Evolutionary conservation across 2,329 filamentous ascomycete species (phyloP).

Genomic region (Chalaropsis ovoidea): DNA sequence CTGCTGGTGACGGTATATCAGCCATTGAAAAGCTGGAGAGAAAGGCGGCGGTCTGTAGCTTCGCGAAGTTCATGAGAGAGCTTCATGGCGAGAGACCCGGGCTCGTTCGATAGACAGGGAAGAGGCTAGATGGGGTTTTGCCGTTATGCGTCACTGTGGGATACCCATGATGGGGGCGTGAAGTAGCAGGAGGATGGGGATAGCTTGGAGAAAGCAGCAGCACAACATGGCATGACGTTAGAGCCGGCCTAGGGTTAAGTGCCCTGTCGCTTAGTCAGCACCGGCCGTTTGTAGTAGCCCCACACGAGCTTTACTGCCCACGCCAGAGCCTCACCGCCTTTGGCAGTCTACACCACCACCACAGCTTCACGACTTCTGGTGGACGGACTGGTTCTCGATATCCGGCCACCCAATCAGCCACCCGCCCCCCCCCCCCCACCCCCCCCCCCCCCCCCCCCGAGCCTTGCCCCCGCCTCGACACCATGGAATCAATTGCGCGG

Average conservation of each 20-base stretch:
- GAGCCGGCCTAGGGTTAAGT: slow-evolving; percentile 13
- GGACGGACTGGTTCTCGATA: no score
- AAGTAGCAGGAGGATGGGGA: neutral
- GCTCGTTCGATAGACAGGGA: neutral
- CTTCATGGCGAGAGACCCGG: slow-evolving; percentile 2
- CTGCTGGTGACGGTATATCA: neutral
- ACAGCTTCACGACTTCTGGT: neutral
- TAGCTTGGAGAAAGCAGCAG: neutral
- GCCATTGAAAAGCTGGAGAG: slow-evolving; percentile 2
- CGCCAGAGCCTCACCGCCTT: slow-evolving; percentile 4
- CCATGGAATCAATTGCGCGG: slow-evolving; percentile 90
- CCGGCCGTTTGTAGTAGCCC: neutral
- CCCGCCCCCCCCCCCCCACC: neutral
- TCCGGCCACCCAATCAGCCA: neutral
- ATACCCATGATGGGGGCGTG: neutral
- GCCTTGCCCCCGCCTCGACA: no score
- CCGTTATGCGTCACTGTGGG: no score
- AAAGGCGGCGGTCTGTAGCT: neutral
- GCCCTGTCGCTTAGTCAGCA: slow-evolving; percentile 12
- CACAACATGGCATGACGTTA: slow-evolving; percentile 1
- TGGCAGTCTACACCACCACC: neutral
- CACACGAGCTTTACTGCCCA: slow-evolving; percentile 13
- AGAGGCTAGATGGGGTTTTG: neutral
- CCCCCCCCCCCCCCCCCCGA: neutral
- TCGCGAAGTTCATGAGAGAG: neutral